Evolutionary conservation across 164 flowering plant genomes (phyloP), one percentile per base, ranked within the genome.

Genomic region (Aristolochia californica): DNA sequence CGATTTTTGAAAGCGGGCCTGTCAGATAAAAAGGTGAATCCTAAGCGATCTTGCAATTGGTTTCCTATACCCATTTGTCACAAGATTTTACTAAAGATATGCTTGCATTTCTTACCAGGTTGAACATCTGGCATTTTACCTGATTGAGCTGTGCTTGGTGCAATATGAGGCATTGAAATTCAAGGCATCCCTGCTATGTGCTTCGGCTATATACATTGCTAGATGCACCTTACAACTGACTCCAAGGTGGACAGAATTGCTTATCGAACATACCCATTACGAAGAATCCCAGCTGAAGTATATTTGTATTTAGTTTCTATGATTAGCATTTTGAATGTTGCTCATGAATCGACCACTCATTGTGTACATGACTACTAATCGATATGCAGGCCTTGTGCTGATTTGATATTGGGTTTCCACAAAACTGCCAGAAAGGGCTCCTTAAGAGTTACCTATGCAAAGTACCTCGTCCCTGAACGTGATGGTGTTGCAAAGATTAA

Each of bases 1-100:
- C 73, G 95, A 58, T 87, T 90, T 74, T 81, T 90, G 51, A 87
- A 83, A 76, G 95, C 97, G 75, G 83, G 95, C 64, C 88, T 82
- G 55, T 70, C 86, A 8, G 83, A 83, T 67, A 63, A 44, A 20
- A 77, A 77, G 95, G 97, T 87, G 22, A 24, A 24, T 43, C 13
- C 45, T 26, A 28, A 12, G 16, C 20, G 12, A 49, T 16, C 16
- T 2, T 1, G 23, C 12, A 15, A 15, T 18, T 17, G 12, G n/a
- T n/a, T n/a, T 24, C 16, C 17, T 30, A 27, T 20, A 26, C 28
- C 13, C 8, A 20, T 7, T 49, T 16, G 54, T 45, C 13, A 43
- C 11, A 30, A 44, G n/a, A 7, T 48, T 54, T 64, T 52, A 53
- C 34, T 30, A 23, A 27, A 25, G 59, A 18, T 15, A 21, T 11